These are phyloP conservation scores for Lactifluus piperatus DNA, from an alignment of 768 basidiomycete genomes.

Conservation along the genomic window DNA sequence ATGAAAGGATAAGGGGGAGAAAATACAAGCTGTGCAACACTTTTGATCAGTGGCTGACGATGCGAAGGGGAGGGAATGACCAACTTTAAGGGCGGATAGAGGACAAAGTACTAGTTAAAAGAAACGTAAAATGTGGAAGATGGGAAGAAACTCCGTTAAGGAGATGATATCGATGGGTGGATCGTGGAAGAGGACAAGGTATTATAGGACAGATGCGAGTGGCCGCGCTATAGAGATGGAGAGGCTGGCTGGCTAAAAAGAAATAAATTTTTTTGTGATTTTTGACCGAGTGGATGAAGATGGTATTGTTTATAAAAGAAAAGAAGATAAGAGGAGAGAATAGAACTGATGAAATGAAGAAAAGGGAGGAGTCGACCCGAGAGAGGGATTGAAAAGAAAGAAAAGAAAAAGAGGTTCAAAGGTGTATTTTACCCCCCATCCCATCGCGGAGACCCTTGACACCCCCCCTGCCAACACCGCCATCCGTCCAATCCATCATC, in stretches of 20 bases:
- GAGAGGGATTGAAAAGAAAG: background rate
- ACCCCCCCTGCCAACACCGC: background rate
- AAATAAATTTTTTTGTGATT: background rate
- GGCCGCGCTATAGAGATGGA: constrained; percentile 15
- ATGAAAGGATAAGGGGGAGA: constrained; percentile 23
- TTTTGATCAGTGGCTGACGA: constrained; percentile 11
- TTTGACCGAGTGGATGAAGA: background rate
- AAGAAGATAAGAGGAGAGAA: constrained; percentile 13
- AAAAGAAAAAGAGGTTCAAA: constrained; percentile 1
- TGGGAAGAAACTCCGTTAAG: constrained; percentile 15
- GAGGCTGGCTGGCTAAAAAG: background rate
- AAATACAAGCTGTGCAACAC: constrained; percentile 28
- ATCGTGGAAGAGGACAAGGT: constrained; percentile 13
- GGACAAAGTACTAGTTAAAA: constrained; percentile 12
- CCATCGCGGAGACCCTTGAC: background rate
- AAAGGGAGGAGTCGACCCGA: constrained; percentile 17
- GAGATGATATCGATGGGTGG: constrained; percentile 1
- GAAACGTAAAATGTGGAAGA: constrained; percentile 19
- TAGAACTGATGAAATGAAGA: constrained; percentile 21
- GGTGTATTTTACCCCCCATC: too few species aligned
- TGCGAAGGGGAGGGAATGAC: background rate
- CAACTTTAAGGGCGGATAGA: constrained; percentile 6
- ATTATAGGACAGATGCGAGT: constrained; percentile 17
- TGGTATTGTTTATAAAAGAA: background rate
- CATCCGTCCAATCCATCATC: background rate